phyloP scores from a whole-genome alignment of 75 land plant genomes.

The Picea sitchensis region DNA sequence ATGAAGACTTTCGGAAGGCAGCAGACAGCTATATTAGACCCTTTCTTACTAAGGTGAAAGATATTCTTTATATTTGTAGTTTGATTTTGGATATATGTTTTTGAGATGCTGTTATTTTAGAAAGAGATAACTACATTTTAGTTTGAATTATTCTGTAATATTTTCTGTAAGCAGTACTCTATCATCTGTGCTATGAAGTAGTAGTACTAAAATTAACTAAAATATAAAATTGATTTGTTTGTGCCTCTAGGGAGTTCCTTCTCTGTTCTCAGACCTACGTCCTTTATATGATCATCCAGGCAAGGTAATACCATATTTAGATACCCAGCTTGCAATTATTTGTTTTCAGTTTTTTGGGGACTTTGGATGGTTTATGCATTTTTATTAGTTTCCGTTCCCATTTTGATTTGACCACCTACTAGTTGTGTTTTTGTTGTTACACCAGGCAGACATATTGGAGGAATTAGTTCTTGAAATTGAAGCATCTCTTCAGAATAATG shows the following conservation, averaged over 20 bases:
- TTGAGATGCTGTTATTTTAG: background rate
- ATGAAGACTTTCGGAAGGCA: conserved; percentile 63
- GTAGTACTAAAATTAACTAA: background rate
- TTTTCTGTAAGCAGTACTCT: background rate
- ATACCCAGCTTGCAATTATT: background rate
- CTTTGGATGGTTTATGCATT: background rate
- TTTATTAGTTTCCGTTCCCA: background rate
- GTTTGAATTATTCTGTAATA: background rate
- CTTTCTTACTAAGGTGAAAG: conserved; percentile 73
- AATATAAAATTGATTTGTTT: background rate
- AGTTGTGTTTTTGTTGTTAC: background rate
- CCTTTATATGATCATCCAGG: conserved; percentile 80
- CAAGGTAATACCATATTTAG: conserved; percentile 44
- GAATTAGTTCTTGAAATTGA: conserved; percentile 60
- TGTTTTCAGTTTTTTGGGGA: background rate
- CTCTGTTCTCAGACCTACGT: conserved; percentile 89
- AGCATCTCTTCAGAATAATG: conserved; percentile 54
- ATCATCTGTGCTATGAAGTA: background rate
- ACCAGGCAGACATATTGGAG: conserved; percentile 76
- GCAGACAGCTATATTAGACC: conserved; percentile 80
- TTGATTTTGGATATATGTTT: background rate
- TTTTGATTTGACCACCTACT: background rate
- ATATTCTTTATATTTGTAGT: background rate
- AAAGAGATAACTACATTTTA: background rate
- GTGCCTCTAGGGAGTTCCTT: conserved; percentile 84